A percentile compares a stretch with the other conserved stretches of the same genome.
Conservation (phyloP, 1,139 yeast species). For the Geotrichum cucujoidarum region DNA sequence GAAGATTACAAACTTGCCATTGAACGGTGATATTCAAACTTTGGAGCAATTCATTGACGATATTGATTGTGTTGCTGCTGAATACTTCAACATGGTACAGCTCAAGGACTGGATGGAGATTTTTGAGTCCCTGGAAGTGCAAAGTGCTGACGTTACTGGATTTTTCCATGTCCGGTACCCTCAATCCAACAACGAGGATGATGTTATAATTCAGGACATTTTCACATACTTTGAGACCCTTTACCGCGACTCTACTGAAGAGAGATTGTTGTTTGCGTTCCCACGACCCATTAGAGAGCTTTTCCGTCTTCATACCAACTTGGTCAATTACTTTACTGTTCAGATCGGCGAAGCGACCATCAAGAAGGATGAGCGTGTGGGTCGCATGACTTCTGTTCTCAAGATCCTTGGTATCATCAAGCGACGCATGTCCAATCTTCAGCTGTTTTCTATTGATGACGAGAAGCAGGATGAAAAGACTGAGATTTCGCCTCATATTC, state of each 20-base stretch:
- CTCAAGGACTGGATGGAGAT: slow-evolving; percentile 76
- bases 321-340: slow-evolving; percentile 57
- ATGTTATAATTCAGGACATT: slow-evolving; percentile 60
- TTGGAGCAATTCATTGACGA: slow-evolving; percentile 57
- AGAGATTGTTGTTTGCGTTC: slow-evolving; percentile 44
- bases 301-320: slow-evolving; percentile 60
- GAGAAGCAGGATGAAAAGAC: slow-evolving; percentile 27
- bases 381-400: slow-evolving; percentile 65
- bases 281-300: slow-evolving; percentile 69
- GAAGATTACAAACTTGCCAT: slow-evolving; percentile 27
- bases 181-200: slow-evolving; percentile 47
- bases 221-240: slow-evolving; percentile 65
- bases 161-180: slow-evolving; percentile 57
- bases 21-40: slow-evolving; percentile 24
- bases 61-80: slow-evolving; percentile 59
- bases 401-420: slow-evolving; percentile 63
- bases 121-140: slow-evolving; percentile 68
- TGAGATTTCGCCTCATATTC: slow-evolving; percentile 53
- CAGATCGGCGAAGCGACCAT: slow-evolving; percentile 59
- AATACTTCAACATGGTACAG: slow-evolving; percentile 55
- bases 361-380: slow-evolving; percentile 53
- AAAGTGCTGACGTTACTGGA: slow-evolving; percentile 51
- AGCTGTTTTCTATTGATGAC: slow-evolving; percentile 46
- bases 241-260: slow-evolving; percentile 30
- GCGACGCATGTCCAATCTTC: slow-evolving; percentile 61